These are phyloP conservation scores for Camellia granthamiana DNA, from an alignment of 148 eudicot species.

Conservation along the genomic window DNA sequence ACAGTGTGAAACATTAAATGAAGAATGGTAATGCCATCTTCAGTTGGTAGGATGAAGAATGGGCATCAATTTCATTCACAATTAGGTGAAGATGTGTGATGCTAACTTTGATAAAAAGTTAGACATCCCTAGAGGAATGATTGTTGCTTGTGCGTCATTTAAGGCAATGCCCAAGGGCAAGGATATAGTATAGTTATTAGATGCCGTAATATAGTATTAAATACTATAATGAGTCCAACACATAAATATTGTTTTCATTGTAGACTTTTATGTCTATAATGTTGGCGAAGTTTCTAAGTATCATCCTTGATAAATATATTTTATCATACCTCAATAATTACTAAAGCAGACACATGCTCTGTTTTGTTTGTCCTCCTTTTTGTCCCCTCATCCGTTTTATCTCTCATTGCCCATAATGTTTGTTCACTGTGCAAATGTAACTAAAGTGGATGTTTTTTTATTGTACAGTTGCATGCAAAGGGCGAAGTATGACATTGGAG, in stretches of 20 bases:
- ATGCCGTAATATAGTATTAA: background rate
- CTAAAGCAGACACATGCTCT: background rate
- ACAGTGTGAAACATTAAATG: background rate
- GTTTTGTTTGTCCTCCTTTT: slow-evolving; percentile 2
- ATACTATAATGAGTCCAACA: background rate
- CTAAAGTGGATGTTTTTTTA: slow-evolving; percentile 13
- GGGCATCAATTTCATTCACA: background rate
- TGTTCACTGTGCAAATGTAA: background rate
- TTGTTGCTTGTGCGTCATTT: background rate
- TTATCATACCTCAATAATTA: background rate
- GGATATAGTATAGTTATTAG: background rate
- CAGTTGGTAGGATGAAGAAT: background rate
- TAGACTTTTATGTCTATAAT: background rate
- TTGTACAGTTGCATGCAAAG: slow-evolving; percentile 88
- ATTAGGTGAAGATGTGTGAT: background rate
- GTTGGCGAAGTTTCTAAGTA: background rate
- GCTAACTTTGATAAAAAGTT: background rate
- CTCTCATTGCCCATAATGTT: background rate
- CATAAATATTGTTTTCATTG: background rate
- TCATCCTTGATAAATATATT: background rate
- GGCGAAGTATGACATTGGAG: slow-evolving; percentile 90
- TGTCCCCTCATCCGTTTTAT: background rate
- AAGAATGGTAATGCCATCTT: too few species aligned
- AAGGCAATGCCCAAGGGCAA: background rate
- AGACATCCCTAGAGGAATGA: background rate